Evolutionary conservation across 169 alveolate genomes (phyloP).

Genomic region (Eimeria sp.): DNA sequence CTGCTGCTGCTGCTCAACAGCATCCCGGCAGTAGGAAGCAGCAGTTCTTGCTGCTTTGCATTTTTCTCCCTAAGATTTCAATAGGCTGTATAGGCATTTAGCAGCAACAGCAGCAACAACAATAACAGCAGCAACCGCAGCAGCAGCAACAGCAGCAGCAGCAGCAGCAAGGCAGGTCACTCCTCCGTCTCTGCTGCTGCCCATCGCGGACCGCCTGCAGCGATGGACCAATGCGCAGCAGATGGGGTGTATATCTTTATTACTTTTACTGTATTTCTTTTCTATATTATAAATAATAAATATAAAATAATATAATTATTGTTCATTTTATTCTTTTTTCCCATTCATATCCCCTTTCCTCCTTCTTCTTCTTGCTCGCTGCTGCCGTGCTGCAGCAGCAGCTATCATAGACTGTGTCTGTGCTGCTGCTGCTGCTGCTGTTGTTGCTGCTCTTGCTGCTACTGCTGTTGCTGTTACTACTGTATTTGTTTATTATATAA

Average conservation of each 20-base stretch:
- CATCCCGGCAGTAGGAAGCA: not conserved
- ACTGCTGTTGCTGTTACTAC: not conserved
- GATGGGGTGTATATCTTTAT: not conserved
- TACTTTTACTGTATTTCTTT: not conserved
- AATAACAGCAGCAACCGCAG: not conserved
- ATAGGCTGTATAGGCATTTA: not conserved
- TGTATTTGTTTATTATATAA: not conserved
- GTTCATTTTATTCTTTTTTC: not conserved
- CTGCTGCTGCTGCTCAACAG: not conserved
- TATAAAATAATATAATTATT: not conserved
- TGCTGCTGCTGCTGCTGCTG: not conserved
- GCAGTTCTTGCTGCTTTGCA: not conserved
- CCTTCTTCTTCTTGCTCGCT: not conserved
- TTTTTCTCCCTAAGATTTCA: not conserved
- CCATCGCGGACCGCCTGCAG: constrained; percentile 12
- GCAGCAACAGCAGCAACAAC: not conserved
- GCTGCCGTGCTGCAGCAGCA: constrained; percentile 3
- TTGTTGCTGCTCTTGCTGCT: not conserved
- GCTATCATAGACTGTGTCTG: not conserved
- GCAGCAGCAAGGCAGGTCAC: constrained; percentile 43
- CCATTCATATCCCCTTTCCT: not conserved
- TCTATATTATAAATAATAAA: not conserved
- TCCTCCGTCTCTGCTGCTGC: constrained; percentile 30
- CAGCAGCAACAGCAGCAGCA: constrained; percentile 30
- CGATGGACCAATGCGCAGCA: constrained; percentile 2